Percentiles rank a stretch among this genome's conserved stretches.
Conservation (phyloP, 257 asterid genomes). For the Solanum boliviense region DNA sequence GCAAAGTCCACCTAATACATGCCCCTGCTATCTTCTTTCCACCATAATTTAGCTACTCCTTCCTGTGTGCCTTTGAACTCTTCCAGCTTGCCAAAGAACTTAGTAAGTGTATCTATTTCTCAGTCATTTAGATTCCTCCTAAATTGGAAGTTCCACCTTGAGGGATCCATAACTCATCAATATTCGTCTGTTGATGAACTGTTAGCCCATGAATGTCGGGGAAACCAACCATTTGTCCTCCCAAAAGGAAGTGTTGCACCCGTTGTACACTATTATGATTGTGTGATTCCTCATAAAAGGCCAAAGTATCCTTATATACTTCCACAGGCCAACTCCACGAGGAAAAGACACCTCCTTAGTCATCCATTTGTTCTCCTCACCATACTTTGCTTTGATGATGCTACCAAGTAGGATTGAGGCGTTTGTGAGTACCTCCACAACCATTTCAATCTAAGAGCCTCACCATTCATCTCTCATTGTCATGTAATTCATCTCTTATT, state of each 20-base stretch:
- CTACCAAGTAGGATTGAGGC: background rate
- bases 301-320: background rate
- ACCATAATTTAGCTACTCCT: background rate
- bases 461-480: background rate
- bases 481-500: background rate
- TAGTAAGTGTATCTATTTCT: background rate
- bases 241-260: background rate
- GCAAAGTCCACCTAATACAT: background rate
- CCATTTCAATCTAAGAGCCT: background rate
- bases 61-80: background rate
- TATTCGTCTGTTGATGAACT: background rate
- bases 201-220: background rate
- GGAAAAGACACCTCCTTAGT: background rate
- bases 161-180: background rate
- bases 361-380: background rate
- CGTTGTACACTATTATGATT: background rate
- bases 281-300: background rate
- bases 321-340: background rate
- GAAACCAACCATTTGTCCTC: background rate
- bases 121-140: background rate
- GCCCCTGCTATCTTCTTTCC: background rate
- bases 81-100: background rate
- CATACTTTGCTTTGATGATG: background rate
- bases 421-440: background rate
- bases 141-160: background rate